Evolutionary conservation across 202 grass and related monocot species (phyloP), one percentile per base, ranked within the genome.

Genomic region (Cymbopogon flexuosus): DNA sequence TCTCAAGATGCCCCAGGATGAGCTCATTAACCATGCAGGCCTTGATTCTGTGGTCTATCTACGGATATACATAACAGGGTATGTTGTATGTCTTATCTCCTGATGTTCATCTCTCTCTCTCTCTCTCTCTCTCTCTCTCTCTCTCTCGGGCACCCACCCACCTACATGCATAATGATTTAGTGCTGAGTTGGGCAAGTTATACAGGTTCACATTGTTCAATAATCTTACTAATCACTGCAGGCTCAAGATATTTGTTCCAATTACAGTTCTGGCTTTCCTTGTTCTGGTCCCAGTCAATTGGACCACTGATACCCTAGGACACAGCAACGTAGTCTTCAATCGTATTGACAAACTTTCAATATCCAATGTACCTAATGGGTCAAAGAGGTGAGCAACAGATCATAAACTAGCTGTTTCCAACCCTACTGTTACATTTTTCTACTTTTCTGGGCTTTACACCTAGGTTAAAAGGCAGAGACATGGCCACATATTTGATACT

Each of bases 181-280:
- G 27, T n/a, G 13, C 29, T 36, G 8, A 30, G 39, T 58, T 51
- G 45, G 9, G 21, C 6, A 51, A 9, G 24, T 69, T 27, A 2
- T 24, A 8, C 24, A 13, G 14, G 8, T 9, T 62, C 60, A 13
- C 39, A 37, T 22, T 13, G 41, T 43, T 70, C 7, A 37, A 36
- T 73, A 3, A 62, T 59, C 61, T 63, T 18, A 57, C 41, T 35
- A 19, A 68, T 64, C 27, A 9, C 77, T 79, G 19, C 86, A 98
- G 92, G 80, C 80, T 99, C 67, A 93, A 99, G 79, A 99, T 99
- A 83, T 99, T 99, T 84, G 77, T 93, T 66, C 96, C 96, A 15
- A 95, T 96, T 47, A 87, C 96, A 19, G 65, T 91, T 85, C 74
- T 99, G 70, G 88, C 92, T 79, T 96, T 91, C 65, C 22, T 59